Conservation (phyloP, 2,329 filamentous ascomycete species). For the Aureobasidium vineae region DNA sequence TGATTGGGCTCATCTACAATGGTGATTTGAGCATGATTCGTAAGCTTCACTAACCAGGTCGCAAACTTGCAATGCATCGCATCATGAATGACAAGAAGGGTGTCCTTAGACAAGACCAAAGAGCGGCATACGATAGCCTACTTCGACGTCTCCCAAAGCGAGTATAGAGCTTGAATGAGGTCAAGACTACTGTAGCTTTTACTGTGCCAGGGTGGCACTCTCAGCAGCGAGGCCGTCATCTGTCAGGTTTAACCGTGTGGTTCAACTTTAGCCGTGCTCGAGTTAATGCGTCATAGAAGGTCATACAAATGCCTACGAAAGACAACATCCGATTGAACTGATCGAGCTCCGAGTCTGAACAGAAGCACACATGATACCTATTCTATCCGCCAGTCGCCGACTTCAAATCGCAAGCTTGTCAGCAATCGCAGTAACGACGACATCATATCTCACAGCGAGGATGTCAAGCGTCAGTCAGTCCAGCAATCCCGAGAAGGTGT, state of each 20-base stretch:
- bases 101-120: neutral
- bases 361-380: conserved; percentile 17
- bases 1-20: neutral
- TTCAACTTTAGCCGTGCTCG: neutral
- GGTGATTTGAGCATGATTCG: neutral
- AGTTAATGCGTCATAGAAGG: conserved; percentile 1
- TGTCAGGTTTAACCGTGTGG: neutral
- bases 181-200: neutral
- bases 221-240: neutral
- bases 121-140: neutral
- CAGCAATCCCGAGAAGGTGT: conserved; percentile 3
- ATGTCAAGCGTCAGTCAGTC: conserved; percentile 19
- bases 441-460: conserved; percentile 1
- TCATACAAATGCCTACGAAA: conserved; percentile 1
- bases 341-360: neutral
- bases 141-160: neutral
- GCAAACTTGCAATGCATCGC: too few species aligned
- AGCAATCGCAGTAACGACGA: conserved; percentile 19
- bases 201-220: neutral
- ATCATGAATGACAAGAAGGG: neutral
- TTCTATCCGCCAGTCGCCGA: neutral
- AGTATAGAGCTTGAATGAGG: neutral
- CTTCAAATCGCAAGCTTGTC: conserved; percentile 12
- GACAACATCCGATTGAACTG: neutral
- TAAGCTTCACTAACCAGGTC: too few species aligned